Conservation (phyloP, 495 filamentous ascomycete species). For the Trichoderma virens region DNA sequence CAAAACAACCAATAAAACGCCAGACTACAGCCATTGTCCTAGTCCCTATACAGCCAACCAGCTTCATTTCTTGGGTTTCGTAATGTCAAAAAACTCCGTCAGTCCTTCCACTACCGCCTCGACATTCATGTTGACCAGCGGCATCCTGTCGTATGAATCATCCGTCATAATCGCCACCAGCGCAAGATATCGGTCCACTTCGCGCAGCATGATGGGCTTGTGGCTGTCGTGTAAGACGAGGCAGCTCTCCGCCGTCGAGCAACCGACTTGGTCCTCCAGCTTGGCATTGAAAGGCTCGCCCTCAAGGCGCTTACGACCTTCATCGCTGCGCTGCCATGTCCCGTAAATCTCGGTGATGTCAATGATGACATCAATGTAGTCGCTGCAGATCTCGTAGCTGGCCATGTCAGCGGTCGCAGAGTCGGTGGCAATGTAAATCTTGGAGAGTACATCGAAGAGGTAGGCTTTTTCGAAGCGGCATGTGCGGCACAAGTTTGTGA, state of each 20-base stretch:
- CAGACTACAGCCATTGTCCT: not conserved
- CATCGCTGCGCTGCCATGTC: slow-evolving; percentile 49
- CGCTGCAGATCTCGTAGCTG: slow-evolving; percentile 93
- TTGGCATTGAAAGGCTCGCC: slow-evolving; percentile 53
- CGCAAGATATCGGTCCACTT: slow-evolving; percentile 83
- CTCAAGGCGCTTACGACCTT: slow-evolving; percentile 47
- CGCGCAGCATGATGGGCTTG: slow-evolving; percentile 72
- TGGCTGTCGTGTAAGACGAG: slow-evolving; percentile 73
- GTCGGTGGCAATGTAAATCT: slow-evolving; percentile 97
- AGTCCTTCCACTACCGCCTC: slow-evolving; percentile 47
- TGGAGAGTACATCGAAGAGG: slow-evolving; percentile 90
- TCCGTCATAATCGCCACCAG: slow-evolving; percentile 72
- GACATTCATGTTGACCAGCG: slow-evolving; percentile 50
- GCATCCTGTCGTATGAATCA: slow-evolving; percentile 50
- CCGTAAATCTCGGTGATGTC: slow-evolving; percentile 94
- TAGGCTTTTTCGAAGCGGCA: slow-evolving; percentile 97
- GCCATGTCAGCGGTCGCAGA: slow-evolving; percentile 85
- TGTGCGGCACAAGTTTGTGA: slow-evolving; percentile 80
- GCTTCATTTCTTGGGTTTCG: slow-evolving; percentile 33
- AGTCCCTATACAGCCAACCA: slow-evolving; percentile 11
- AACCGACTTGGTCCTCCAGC: slow-evolving; percentile 54
- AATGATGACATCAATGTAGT: slow-evolving; percentile 96
- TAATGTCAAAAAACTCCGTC: slow-evolving; percentile 50
- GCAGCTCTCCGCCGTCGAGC: slow-evolving; percentile 66
- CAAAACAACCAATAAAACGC: too few relatives aligned